Base-by-base conservation (phyloP, 2,329 filamentous ascomycete genomes). In the Colletotrichum abscissum region DNA sequence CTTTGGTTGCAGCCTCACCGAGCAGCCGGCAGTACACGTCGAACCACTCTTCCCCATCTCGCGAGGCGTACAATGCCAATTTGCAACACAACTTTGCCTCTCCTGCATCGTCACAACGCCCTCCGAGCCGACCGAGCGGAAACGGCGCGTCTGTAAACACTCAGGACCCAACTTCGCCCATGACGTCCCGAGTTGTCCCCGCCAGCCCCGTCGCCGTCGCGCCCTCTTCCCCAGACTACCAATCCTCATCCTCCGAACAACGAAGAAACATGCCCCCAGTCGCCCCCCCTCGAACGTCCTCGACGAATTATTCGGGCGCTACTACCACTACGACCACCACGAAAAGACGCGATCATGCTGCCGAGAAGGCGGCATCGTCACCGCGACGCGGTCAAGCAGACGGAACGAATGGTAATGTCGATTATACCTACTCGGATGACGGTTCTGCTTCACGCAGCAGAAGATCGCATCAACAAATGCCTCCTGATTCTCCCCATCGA, bases 251-350 rank as follows among this genome's bases (percentile, higher is more conserved):
- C 69, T 84, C 86, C 74, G 88, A 88, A 78, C 86, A 87, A 78
- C 85, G 86, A 84, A 89, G 84, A 83, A 89, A 86, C 82, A 91
- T 88, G 85, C 91, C 93, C 66, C 92, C 94, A 28, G 88, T 94
- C 77, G 92, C 93, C 68, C 95, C 94, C 60, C 94, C 94, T 46
- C 91, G 95, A 79, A 95, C 94, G 8, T 97, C 95, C 16, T 97
- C 94, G 56, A 93, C 91, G 76, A 82, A 84, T 74, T 83, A 84
- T 75, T 69, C 81, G 2, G 77, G 75, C 33, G 72, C 79, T n/a
- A 80, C 81, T 33, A 80, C 85, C 19, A 83, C 79, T 76, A 84
- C 87, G 33, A 80, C 85, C 14, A 83, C 79, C 76, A 84, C 88
- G 33, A 83, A 87, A 67, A 84, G 87, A 77, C 80, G 82, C 49